Conservation (phyloP, 192 early-diverging fungal genomes). For the Umbelopsis sp. region DNA sequence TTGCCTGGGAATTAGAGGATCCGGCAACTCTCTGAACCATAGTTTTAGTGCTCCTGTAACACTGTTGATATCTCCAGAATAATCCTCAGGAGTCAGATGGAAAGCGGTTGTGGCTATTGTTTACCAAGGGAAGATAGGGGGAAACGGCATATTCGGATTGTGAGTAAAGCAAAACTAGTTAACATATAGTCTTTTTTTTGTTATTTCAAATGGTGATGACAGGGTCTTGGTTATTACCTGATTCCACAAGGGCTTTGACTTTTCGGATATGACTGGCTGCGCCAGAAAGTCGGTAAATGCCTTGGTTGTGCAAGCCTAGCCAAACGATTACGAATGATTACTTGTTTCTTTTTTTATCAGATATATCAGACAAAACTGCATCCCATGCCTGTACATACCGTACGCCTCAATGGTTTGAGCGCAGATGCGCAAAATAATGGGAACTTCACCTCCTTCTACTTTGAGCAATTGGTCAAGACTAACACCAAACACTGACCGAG, state of each 20-base stretch:
- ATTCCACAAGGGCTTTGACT: slow-evolving; percentile 69
- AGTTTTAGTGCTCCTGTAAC: slow-evolving; percentile 87
- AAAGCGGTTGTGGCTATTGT: not conserved
- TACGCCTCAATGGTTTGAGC: slow-evolving; percentile 76
- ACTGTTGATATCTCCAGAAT: slow-evolving; percentile 77
- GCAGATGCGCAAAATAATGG: slow-evolving; percentile 75
- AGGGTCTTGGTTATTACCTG: slow-evolving; percentile 41
- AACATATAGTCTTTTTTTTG: too few species aligned
- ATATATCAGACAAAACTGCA: not conserved
- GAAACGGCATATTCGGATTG: not conserved
- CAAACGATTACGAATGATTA: not conserved
- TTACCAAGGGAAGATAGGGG: not conserved
- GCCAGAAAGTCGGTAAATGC: slow-evolving; percentile 88
- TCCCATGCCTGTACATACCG: slow-evolving; percentile 20
- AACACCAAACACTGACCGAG: slow-evolving; percentile 72
- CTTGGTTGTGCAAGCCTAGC: slow-evolving; percentile 66
- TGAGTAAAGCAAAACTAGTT: too few species aligned
- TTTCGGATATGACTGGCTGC: slow-evolving; percentile 67
- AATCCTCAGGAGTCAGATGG: slow-evolving; percentile 45
- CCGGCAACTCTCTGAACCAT: slow-evolving; percentile 94
- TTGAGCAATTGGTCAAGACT: slow-evolving; percentile 67
- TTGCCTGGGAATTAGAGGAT: slow-evolving; percentile 75
- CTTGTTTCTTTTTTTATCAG: not conserved
- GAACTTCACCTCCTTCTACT: slow-evolving; percentile 71
- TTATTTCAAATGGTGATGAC: too few species aligned